Base-by-base conservation (phyloP, 148 eudicot species). In the Dianthus caryophyllus region DNA sequence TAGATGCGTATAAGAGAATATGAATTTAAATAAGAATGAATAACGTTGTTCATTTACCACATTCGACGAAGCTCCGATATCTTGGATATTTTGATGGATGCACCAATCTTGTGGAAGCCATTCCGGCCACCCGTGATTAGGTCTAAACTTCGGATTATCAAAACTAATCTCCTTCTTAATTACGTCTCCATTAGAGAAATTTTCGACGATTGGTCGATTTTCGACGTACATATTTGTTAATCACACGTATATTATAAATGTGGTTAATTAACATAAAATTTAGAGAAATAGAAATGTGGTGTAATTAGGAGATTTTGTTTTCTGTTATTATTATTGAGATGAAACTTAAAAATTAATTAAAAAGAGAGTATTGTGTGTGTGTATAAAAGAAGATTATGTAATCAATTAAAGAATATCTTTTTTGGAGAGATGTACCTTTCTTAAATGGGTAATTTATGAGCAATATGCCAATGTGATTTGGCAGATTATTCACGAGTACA, bases 81-180 rank as follows among this genome's bases (percentile, higher is more conserved):
- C 18, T 33, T 36, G 22, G 16, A 68, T 22, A 44, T 24, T 14
- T 41, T 53, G 78, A 13, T 69, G 67, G 18, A 75, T 75, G 52
- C 16, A 64, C 78, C 78, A 75, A 21, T 75, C 74, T 14, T 27
- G 12, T 8, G 78, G 78, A 47, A 75, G 74, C 74, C 78, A 75
- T 14, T 70, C 25, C 10, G 74, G 78, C 78, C 73, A 75, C 14
- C 2, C 31, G 44, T 61, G 46, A 2, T 27, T 33, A 51, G 21
- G 25, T 10, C 9, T 7, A 18, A 18, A 33, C 13, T 53, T 15
- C 25, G 25, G 39, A 38, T 61, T 26, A 16, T 22, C 39, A 18
- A 50, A 22, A 0, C 11, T 21, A 38, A n/a, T 25, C 47, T 18
- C 65, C 49, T 14, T 25, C 30, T 15, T 33, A 30, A 62, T 26